Base-by-base conservation (phyloP, 148 eudicot genomes). In the Beta vulgaris region DNA sequence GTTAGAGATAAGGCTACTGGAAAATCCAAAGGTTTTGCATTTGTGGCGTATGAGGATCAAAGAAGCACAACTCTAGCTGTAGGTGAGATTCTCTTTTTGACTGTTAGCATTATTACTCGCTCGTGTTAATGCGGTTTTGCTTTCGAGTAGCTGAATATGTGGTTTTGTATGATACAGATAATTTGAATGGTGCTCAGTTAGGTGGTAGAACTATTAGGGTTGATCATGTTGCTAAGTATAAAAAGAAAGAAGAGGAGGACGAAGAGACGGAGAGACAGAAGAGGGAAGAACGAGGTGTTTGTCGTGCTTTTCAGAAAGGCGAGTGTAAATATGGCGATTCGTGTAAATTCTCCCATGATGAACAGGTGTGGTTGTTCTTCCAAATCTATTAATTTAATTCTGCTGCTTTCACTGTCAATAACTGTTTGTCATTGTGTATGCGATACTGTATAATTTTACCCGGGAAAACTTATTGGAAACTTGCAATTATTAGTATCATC, bases 61-160 rank as follows among this genome's bases (percentile, higher is more conserved):
- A 87, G 98, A 79, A 95, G 98, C 72, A 95, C 98, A 76, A 92
- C 70, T 80, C 90, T 95, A 43, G 97, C 98, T 59, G 98, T 95
- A 46, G 98, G 98, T 93, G 68, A 71, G 91, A 61, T 72, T 55
- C 62, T 67, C 61, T 46, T 21, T 55, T 28, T 25, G 11, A 21
- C 25, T 32, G 35, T 42, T 35, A 35, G 69, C 15, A 29, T 35
- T 42, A 14, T 49, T 15, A 4, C 55, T 39, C 62, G 19, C 43
- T 1, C 25, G 59, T 62, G 64, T 64, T 63, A 28, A 46, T 39
- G 66, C 36, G 76, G 76, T 16, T 53, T 80, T 7, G 6, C 23
- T 55, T 64, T 72, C 40, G 48, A 15, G 60, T 60, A 0, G 54
- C 26, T 68, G 43, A 58, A 43, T 54, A 23, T 67, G 69, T 66